A percentile compares a stretch with the other conserved stretches of the same genome.
Conservation (phyloP, 2,329 filamentous ascomycete genomes). For the Fusarium miscanthi region DNA sequence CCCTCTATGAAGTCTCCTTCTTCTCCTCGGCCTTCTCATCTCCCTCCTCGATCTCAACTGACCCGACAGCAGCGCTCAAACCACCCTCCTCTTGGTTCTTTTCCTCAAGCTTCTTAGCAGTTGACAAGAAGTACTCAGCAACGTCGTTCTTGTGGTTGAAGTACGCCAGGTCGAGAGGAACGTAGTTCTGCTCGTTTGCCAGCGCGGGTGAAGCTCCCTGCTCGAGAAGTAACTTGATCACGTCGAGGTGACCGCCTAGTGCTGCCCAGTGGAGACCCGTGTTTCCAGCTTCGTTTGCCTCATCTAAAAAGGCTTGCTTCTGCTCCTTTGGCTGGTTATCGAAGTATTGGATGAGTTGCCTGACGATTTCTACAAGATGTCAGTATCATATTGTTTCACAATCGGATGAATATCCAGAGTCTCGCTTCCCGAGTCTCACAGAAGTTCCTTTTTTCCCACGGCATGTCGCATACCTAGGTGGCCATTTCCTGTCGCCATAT, state of each 20-base stretch:
- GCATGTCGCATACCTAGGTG: slow-evolving; percentile 69
- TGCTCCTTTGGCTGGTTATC: slow-evolving; percentile 53
- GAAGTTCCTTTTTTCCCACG: too few relatives aligned
- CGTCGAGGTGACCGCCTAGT: slow-evolving; percentile 84
- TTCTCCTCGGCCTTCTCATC: slow-evolving; percentile 43
- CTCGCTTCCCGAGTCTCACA: too few relatives aligned
- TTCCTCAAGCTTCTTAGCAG: slow-evolving; percentile 60
- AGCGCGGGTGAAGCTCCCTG: slow-evolving; percentile 81
- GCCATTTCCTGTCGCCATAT: slow-evolving; percentile 94
- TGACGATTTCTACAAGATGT: slow-evolving; percentile 56
- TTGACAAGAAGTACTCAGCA: slow-evolving; percentile 69
- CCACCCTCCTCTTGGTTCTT: slow-evolving; percentile 59
- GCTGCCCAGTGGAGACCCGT: slow-evolving; percentile 95
- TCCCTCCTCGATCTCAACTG: slow-evolving; percentile 53
- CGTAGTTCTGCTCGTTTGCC: slow-evolving; percentile 86
- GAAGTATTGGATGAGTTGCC: slow-evolving; percentile 57
- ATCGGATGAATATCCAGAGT: too few relatives aligned
- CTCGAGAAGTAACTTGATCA: slow-evolving; percentile 80
- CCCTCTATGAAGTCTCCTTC: slow-evolving; percentile 23
- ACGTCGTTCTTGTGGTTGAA: slow-evolving; percentile 75
- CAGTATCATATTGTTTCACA: not conserved
- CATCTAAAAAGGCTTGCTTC: slow-evolving; percentile 69
- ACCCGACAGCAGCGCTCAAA: slow-evolving; percentile 53
- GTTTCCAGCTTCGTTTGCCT: slow-evolving; percentile 84
- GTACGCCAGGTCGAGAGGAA: slow-evolving; percentile 79